Base-by-base conservation (phyloP, 225 moss, liverwort and hornwort genomes). In the Lunularia cruciata region DNA sequence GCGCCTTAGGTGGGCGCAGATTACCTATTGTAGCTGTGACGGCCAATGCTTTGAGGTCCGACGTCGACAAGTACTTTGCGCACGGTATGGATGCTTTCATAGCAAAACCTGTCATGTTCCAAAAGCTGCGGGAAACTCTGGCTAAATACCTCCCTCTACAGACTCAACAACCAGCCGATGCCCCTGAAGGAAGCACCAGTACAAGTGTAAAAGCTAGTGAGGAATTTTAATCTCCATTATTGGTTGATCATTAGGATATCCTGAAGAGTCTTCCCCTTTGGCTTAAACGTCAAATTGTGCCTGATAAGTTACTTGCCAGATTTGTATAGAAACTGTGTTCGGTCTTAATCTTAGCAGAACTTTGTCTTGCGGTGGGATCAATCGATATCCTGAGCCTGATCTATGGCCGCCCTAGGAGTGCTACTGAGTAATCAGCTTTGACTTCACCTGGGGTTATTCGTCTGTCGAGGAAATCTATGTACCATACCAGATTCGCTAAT, bases 31-130 rank as follows among this genome's bases (percentile, higher is more conserved):
- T 74, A 31, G 73, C 73, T 8, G 65, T 74, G 20, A 74, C 73
- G 3, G 73, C 73, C 27, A 74, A 74, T 56, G 65, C 66, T 9
- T 54, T 74, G 19, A 52, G 65, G 18, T 65, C 73, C 13, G 73
- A 74, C 15, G 66, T 74, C 0, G 73, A 74, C 10, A 53, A 42
- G 47, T 74, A 74, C 22, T 74, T 53, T 35, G 73, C 73, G n/a
- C 65, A 74, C 15, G 73, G 73, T 4, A 74, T 74, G 73, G 73
- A 74, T 66, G 73, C 65, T 15, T 74, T 65, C 38, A 74, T 74
- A 15, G 65, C 73, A 37, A 74, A 74, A 45, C 73, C 73, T 47
- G 72, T 72, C 14, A 72, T 72, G 62, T 72, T 72, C 26, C 72
- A 72, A 49, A 63, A 72, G 19, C 63, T 72, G 27, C 61, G 72